These are phyloP conservation scores for Eucalyptus viminalis DNA, from an alignment of 345 rosid genomes.

Conservation along the genomic window DNA sequence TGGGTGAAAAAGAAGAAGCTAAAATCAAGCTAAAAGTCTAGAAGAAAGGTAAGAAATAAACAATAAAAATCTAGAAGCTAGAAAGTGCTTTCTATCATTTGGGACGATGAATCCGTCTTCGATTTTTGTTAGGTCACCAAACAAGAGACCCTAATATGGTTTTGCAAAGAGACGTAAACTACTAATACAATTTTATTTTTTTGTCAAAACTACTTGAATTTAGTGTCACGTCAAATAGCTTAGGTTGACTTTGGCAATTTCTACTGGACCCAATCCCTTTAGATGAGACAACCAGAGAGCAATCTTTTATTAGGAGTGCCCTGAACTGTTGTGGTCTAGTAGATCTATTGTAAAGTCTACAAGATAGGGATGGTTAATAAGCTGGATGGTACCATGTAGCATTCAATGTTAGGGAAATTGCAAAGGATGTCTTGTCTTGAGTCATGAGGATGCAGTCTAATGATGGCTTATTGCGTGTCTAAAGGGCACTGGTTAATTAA, in stretches of 20 bases:
- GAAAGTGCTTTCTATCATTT: not conserved
- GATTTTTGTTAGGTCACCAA: not conserved
- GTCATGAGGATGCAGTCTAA: not conserved
- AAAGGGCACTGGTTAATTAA: not conserved
- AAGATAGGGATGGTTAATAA: not conserved
- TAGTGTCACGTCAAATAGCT: not conserved
- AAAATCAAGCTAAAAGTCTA: not conserved
- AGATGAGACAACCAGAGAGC: not conserved
- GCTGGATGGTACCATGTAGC: not conserved
- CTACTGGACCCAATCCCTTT: not conserved
- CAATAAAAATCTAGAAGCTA: not conserved
- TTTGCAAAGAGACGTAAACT: not conserved
- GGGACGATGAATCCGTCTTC: not conserved
- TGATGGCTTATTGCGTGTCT: not conserved
- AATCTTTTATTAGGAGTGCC: not conserved
- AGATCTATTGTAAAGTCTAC: not conserved
- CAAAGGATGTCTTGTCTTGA: accelerated
- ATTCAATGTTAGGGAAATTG: not conserved
- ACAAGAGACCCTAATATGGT: not conserved
- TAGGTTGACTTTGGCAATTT: not conserved
- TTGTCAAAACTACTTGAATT: not conserved
- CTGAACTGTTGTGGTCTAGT: not conserved
- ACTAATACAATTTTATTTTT: not conserved
- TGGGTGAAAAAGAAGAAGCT: not conserved
- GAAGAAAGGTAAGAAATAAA: not conserved